phyloP scores from a whole-genome alignment of 2,329 filamentous ascomycete species.

The Cladophialophora psammophila region DNA sequence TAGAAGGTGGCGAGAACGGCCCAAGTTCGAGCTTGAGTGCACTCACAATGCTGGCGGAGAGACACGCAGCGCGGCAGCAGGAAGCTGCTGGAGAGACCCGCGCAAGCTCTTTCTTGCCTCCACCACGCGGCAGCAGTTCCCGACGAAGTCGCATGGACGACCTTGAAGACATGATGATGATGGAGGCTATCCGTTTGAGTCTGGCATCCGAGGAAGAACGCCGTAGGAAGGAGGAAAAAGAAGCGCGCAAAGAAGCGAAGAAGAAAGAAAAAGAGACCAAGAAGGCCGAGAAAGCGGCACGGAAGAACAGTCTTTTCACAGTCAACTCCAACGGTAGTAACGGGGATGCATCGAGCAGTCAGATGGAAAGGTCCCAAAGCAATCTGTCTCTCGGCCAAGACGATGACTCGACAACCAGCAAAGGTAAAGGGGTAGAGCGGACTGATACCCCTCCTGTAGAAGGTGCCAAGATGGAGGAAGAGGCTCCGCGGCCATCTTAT shows the following conservation, averaged over 20 bases:
- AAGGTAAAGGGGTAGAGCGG: conserved; percentile 76
- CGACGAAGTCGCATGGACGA: conserved; percentile 77
- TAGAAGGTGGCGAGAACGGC: conserved; percentile 45
- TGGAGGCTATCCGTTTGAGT: conserved; percentile 90
- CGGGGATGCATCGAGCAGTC: conserved; percentile 57
- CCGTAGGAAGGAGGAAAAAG: conserved; percentile 84
- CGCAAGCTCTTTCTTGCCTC: conserved; percentile 45
- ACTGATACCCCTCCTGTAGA: conserved; percentile 36
- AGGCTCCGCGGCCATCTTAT: conserved; percentile 26
- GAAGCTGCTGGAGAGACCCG: conserved; percentile 47
- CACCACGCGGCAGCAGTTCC: conserved; percentile 59
- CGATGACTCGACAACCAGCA: conserved; percentile 54
- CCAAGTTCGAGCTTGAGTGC: conserved; percentile 51
- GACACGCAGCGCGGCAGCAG: conserved; percentile 47
- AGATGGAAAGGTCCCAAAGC: conserved; percentile 48
- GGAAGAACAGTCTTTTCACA: conserved; percentile 65
- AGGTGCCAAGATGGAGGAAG: conserved; percentile 27
- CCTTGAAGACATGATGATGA: conserved; percentile 97
- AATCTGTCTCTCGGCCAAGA: conserved; percentile 48
- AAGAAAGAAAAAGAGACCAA: conserved; percentile 84
- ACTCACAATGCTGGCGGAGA: conserved; percentile 56
- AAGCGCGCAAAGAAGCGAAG: conserved; percentile 81
- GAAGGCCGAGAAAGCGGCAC: conserved; percentile 72
- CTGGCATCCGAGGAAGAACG: conserved; percentile 93
- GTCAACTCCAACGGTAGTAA: conserved; percentile 66